A percentile compares a stretch with the other conserved stretches of the same genome.
Evolutionary conservation across 176 grass and related monocot species (phyloP).

Genomic region (Tillandsia leiboldiana): DNA sequence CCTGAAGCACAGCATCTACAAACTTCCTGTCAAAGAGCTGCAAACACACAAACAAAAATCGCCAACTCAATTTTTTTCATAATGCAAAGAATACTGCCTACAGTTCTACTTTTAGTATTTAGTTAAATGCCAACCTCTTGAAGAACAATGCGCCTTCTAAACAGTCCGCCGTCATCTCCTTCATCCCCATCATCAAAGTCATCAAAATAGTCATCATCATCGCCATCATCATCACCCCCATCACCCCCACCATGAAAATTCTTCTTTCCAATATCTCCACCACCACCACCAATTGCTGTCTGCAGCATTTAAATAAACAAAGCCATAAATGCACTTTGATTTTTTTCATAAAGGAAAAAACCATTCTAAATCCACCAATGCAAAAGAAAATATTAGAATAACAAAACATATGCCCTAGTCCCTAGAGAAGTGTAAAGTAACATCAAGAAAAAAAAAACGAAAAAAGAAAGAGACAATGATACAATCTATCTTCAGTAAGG

Average conservation of each 20-base stretch:
- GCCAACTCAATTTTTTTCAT: neutral
- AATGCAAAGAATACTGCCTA: neutral
- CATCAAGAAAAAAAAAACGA: no score
- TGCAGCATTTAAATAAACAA: constrained; percentile 28
- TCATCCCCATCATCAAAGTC: constrained; percentile 94
- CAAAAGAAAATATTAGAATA: neutral
- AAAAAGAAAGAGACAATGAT: no score
- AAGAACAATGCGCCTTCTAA: constrained; percentile 66
- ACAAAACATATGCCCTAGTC: no score
- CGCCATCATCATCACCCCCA: constrained; percentile 87
- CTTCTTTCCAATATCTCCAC: constrained; percentile 93
- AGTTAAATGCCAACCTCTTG: constrained; percentile 58
- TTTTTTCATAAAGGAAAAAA: neutral
- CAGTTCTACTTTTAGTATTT: constrained; percentile 17
- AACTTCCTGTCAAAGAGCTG: constrained; percentile 93
- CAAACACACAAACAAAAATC: constrained; percentile 12
- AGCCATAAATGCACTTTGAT: constrained; percentile 7
- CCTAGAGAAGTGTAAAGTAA: no score
- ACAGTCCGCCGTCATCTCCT: constrained; percentile 73
- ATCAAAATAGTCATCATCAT: constrained; percentile 97
- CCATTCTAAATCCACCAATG: neutral
- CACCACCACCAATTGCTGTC: constrained; percentile 79
- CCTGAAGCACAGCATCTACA: constrained; percentile 89
- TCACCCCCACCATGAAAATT: constrained; percentile 89
- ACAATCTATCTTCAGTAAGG: no score